phyloP scores from a whole-genome alignment of 2,329 filamentous ascomycete species.

The Cryphonectria japonica region DNA sequence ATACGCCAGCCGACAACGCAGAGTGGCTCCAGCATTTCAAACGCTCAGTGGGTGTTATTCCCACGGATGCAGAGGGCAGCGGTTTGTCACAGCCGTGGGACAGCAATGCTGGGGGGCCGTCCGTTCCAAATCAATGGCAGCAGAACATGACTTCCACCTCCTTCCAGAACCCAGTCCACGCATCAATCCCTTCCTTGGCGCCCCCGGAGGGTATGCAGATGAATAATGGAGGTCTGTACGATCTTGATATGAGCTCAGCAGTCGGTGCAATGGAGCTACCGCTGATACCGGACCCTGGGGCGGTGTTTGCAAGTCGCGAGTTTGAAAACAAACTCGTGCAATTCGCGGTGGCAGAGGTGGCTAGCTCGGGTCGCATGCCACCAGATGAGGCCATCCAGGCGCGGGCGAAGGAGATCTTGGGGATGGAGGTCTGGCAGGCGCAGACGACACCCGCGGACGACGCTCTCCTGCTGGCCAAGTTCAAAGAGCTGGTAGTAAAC shows the following conservation, averaged over 20 bases:
- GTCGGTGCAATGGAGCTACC: background rate
- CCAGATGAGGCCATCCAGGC: conserved; percentile 51
- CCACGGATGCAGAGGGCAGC: conserved; percentile 52
- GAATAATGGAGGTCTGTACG: background rate
- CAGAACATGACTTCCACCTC: conserved; percentile 35
- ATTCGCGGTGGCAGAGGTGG: conserved; percentile 49
- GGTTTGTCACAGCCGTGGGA: conserved; percentile 45
- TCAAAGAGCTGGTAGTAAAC: conserved; percentile 50
- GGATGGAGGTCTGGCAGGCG: conserved; percentile 35
- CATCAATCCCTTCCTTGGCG: background rate
- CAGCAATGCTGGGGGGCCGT: background rate
- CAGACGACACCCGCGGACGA: conserved; percentile 59
- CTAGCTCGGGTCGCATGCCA: conserved; percentile 48
- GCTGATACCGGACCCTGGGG: conserved; percentile 38
- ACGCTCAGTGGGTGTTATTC: conserved; percentile 58
- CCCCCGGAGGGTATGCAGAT: conserved; percentile 34
- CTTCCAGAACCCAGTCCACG: conserved; percentile 36
- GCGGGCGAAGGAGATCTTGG: conserved; percentile 53
- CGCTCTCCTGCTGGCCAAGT: conserved; percentile 54
- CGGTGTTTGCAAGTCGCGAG: conserved; percentile 62
- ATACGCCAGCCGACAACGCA: conserved; percentile 65
- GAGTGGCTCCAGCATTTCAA: conserved; percentile 69
- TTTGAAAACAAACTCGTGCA: conserved; percentile 58
- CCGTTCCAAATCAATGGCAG: conserved; percentile 6
- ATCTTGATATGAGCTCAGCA: background rate